These are phyloP conservation scores for Fraxinus greggii DNA, from an alignment of 305 asterid species.

Conservation along the genomic window DNA sequence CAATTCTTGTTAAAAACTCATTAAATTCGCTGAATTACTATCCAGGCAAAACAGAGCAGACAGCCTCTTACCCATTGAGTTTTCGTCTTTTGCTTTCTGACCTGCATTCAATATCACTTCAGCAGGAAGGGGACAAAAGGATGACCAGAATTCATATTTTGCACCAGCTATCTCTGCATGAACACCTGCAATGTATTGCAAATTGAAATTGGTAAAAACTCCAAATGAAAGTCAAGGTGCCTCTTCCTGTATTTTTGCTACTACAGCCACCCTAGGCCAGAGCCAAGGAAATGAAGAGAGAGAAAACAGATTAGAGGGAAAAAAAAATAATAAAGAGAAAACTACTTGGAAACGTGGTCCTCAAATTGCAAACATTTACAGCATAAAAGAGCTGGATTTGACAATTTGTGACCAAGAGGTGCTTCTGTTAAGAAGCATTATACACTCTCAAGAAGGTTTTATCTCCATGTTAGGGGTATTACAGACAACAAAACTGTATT, in stretches of 20 bases:
- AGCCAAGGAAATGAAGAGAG: not conserved
- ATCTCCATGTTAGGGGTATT: not conserved
- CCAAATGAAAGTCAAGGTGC: not conserved
- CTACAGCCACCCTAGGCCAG: not conserved
- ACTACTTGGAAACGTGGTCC: not conserved
- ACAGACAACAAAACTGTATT: not conserved
- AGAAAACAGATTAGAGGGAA: not conserved
- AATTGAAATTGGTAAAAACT: not conserved
- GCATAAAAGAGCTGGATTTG: not conserved
- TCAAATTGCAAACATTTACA: too few species aligned
- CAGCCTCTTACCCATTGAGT: slow-evolving; percentile 38
- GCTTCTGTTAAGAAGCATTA: not conserved
- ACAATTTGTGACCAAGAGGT: not conserved
- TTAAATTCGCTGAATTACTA: not conserved
- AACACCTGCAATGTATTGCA: slow-evolving; percentile 51
- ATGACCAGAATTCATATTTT: slow-evolving; percentile 76
- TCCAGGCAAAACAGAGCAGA: slow-evolving; percentile 12
- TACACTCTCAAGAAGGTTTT: not conserved
- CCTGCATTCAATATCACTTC: slow-evolving; percentile 78
- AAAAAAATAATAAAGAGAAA: not conserved
- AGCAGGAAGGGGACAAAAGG: slow-evolving; percentile 58
- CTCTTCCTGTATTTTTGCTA: not conserved
- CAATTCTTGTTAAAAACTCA: not conserved
- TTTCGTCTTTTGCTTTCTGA: slow-evolving; percentile 57
- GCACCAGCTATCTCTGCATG: slow-evolving; percentile 72